Percentiles rank a stretch among this genome's conserved stretches.
phyloP scores from a whole-genome alignment of 2,329 filamentous ascomycete species.

The Aspergillus fumigatus region DNA sequence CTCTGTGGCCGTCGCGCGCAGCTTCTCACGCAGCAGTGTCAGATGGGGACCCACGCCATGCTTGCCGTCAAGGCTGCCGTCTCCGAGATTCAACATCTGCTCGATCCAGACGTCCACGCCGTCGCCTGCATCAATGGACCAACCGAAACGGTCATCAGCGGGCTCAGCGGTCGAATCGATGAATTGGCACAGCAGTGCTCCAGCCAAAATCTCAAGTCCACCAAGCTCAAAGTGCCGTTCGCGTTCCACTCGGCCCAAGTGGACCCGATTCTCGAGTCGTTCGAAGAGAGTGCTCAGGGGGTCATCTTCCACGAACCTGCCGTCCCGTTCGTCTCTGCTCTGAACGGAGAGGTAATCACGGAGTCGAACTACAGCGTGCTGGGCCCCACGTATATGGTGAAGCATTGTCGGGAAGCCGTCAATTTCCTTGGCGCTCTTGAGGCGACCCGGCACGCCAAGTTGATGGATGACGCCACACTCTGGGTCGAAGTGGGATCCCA shows the following conservation, averaged over 20 bases:
- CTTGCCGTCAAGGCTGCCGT: conserved; percentile 39
- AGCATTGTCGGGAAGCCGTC: conserved; percentile 43
- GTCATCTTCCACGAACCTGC: conserved; percentile 37
- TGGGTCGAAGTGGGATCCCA: conserved; percentile 62
- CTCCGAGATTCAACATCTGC: conserved; percentile 26
- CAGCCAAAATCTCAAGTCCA: conserved; percentile 36
- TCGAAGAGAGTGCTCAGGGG: conserved; percentile 34
- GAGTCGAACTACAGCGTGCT: conserved; percentile 30
- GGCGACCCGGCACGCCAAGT: conserved; percentile 30
- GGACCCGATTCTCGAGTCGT: conserved; percentile 42
- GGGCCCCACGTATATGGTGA: conserved; percentile 37
- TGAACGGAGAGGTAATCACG: conserved; percentile 41
- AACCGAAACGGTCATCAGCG: conserved; percentile 42
- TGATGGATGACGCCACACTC: conserved; percentile 64
- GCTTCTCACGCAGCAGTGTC: conserved; percentile 38
- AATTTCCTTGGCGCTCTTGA: conserved; percentile 43
- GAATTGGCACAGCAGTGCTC: conserved; percentile 31
- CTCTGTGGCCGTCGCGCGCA: conserved; percentile 39
- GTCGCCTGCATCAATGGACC: conserved; percentile 43
- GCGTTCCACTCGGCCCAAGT: conserved; percentile 47
- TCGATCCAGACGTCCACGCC: conserved; percentile 27
- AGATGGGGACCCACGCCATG: conserved; percentile 42
- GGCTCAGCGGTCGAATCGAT: conserved; percentile 34
- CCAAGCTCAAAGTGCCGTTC: conserved; percentile 41
- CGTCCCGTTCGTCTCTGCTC: conserved; percentile 44